A percentile compares a stretch with the other conserved stretches of the same genome.
Evolutionary conservation across 768 basidiomycete species (phyloP).

Genomic region (Tephrocybe sp.): DNA sequence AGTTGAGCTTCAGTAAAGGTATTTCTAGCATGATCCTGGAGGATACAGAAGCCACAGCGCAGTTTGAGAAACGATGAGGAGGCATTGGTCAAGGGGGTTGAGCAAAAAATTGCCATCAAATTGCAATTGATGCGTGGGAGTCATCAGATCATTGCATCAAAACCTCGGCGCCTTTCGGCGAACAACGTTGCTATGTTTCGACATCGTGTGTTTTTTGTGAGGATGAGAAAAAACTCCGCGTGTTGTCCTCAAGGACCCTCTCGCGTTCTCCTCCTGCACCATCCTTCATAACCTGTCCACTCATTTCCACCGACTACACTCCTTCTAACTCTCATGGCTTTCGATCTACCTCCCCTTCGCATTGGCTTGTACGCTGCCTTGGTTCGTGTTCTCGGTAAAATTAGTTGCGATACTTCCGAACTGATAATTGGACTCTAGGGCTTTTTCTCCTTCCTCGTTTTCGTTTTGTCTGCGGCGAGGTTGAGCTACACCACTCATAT

Average conservation of each 20-base stretch:
- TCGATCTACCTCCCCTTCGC: conserved; percentile 21
- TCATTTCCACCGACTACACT: conserved; percentile 2
- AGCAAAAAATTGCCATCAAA: too few relatives aligned
- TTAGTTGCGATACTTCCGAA: background rate
- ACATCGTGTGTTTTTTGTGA: background rate
- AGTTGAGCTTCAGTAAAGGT: too few relatives aligned
- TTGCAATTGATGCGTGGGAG: too few relatives aligned
- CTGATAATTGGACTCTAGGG: conserved; percentile 26
- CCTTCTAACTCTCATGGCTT: conserved; percentile 16
- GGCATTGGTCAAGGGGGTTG: too few relatives aligned
- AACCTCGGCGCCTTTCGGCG: conserved; percentile 1
- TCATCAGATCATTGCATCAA: conserved; percentile 2
- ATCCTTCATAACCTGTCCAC: conserved; percentile 3
- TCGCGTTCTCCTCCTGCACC: conserved; percentile 9
- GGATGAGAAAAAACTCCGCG: conserved; percentile 12
- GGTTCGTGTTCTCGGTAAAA: conserved; percentile 7
- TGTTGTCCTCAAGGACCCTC: conserved; percentile 4
- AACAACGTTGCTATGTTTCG: background rate
- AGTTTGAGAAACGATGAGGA: too few relatives aligned
- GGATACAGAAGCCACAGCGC: too few relatives aligned
- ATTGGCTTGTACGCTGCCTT: conserved; percentile 21
- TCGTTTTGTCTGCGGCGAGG: conserved; percentile 51
- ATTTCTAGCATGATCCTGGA: too few relatives aligned
- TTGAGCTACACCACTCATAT: conserved; percentile 60
- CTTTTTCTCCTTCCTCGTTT: conserved; percentile 32